Conservation (phyloP, 2,329 filamentous ascomycete genomes). For the Magnaporthiopsis poae region DNA sequence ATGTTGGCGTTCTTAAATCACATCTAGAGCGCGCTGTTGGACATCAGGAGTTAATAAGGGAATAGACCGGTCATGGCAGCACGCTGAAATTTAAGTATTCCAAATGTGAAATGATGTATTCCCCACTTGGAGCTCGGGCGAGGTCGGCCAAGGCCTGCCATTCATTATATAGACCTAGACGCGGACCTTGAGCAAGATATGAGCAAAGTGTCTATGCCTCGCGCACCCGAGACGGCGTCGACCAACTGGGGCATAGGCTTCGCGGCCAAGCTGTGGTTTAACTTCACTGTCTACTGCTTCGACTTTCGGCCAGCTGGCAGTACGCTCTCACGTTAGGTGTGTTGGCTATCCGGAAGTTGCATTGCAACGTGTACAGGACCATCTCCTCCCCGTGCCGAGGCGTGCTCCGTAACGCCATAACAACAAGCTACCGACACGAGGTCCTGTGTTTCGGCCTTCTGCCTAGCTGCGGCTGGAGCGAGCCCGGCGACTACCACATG, state of each 20-base stretch:
- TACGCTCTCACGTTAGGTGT: too few relatives aligned
- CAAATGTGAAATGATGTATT: background rate
- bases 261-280: slow-evolving; percentile 2
- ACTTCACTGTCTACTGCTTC: slow-evolving; percentile 15
- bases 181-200: slow-evolving; percentile 16
- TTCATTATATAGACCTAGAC: slow-evolving; percentile 19
- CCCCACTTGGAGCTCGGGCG: too few relatives aligned
- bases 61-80: background rate
- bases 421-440: slow-evolving; percentile 11
- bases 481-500: slow-evolving; percentile 18
- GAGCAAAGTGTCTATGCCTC: slow-evolving; percentile 17
- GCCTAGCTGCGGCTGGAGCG: slow-evolving; percentile 21
- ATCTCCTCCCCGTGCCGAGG: slow-evolving; percentile 3
- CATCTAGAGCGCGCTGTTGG: background rate
- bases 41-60: background rate
- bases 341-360: too few relatives aligned
- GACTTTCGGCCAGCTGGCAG: background rate
- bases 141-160: too few relatives aligned
- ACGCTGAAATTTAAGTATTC: background rate
- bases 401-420: slow-evolving; percentile 13
- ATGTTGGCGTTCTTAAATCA: background rate
- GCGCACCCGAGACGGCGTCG: slow-evolving; percentile 5
- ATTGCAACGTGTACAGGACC: too few relatives aligned
- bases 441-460: slow-evolving; percentile 12
- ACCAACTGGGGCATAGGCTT: background rate